phyloP scores from a whole-genome alignment of 2,329 filamentous ascomycete species.

The Keithomyces neogunnii region DNA sequence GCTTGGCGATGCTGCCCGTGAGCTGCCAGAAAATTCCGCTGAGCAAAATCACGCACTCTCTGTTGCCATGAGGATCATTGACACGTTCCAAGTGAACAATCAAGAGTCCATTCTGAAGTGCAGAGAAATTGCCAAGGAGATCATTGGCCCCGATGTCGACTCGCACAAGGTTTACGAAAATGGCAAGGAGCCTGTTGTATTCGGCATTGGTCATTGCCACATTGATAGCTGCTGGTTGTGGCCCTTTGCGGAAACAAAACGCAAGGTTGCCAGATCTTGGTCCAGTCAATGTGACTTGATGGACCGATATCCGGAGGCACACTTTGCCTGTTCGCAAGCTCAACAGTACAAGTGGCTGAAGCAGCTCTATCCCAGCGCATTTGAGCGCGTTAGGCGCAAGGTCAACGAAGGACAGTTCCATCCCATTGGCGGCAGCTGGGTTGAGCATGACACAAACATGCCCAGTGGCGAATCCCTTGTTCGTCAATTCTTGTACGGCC shows the following conservation, averaged over 20 bases:
- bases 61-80: slow-evolving; percentile 80
- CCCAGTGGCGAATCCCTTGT: slow-evolving; percentile 91
- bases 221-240: slow-evolving; percentile 98
- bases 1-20: slow-evolving; percentile 82
- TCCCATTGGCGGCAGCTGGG: slow-evolving; percentile 95
- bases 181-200: slow-evolving; percentile 68
- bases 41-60: slow-evolving; percentile 81
- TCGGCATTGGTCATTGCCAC: slow-evolving; percentile 89
- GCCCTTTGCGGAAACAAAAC: slow-evolving; percentile 96
- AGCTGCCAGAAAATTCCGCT: slow-evolving; percentile 83
- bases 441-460: slow-evolving; percentile 97
- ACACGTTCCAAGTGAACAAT: slow-evolving; percentile 75
- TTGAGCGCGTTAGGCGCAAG: slow-evolving; percentile 84
- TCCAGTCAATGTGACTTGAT: slow-evolving; percentile 93
- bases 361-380: slow-evolving; percentile 77
- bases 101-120: slow-evolving; percentile 70
- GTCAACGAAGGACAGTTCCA: slow-evolving; percentile 87
- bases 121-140: slow-evolving; percentile 74
- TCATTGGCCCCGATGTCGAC: slow-evolving; percentile 73
- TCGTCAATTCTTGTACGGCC: slow-evolving; percentile 90
- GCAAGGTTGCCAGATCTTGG: slow-evolving; percentile 94
- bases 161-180: slow-evolving; percentile 76
- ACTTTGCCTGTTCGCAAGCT: slow-evolving; percentile 86
- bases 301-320: slow-evolving; percentile 88
- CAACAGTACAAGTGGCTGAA: slow-evolving; percentile 99